phyloP scores from a whole-genome alignment of 495 filamentous ascomycete genomes.

The Lasiosphaeriaceae sp. region DNA sequence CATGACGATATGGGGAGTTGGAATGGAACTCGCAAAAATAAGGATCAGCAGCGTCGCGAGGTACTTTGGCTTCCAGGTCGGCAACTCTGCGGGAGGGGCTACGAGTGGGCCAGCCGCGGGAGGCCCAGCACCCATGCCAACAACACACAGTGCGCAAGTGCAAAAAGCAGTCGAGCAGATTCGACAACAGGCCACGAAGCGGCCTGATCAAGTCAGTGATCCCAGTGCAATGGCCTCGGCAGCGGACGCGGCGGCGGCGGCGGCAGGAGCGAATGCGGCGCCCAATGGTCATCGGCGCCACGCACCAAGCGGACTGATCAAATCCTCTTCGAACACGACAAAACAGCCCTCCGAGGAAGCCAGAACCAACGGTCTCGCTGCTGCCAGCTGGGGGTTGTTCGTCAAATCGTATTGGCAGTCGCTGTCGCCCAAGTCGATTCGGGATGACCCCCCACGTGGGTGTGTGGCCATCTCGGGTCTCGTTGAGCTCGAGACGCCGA shows the following conservation, averaged over 20 bases:
- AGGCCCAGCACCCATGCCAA: neutral
- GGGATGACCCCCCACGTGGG: constrained; percentile 54
- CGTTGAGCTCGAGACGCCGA: constrained; percentile 59
- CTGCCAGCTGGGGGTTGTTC: constrained; percentile 54
- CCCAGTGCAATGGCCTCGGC: constrained; percentile 10
- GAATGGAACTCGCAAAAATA: constrained; percentile 25
- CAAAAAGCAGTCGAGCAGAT: constrained; percentile 25
- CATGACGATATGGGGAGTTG: constrained; percentile 33
- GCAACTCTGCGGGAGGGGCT: neutral
- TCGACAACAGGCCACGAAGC: constrained; percentile 30
- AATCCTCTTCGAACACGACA: neutral
- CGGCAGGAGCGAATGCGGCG: neutral
- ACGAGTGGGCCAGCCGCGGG: neutral
- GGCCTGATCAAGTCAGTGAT: constrained; percentile 23
- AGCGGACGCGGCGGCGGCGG: neutral
- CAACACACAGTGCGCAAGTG: constrained; percentile 10
- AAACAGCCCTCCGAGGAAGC: constrained; percentile 10
- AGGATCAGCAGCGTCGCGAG: constrained; percentile 22
- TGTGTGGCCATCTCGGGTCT: constrained; percentile 61
- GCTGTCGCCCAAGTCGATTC: constrained; percentile 43
- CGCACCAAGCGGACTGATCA: too few species aligned
- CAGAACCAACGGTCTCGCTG: too few species aligned
- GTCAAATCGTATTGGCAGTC: constrained; percentile 45
- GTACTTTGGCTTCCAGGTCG: constrained; percentile 29
- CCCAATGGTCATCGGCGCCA: too few species aligned